Base-by-base conservation (phyloP, 2,329 filamentous ascomycete species). In the Periconia digitata region DNA sequence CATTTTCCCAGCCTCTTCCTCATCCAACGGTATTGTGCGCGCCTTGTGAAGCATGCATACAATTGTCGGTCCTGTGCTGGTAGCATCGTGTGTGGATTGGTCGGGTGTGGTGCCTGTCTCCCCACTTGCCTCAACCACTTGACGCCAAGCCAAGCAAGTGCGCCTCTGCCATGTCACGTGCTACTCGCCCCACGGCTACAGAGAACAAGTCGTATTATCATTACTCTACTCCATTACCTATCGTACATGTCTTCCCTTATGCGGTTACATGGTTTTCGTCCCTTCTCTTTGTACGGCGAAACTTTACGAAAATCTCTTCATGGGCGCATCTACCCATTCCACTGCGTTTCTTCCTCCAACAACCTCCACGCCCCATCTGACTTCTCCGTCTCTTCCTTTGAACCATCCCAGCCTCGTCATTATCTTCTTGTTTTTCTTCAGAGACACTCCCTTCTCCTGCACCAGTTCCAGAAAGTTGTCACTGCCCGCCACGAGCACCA, bases 281-380 rank as follows among this genome's bases (percentile, higher is more conserved):
- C 13, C 13, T 10, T 32, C n/a, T 32, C 24, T 12, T 12, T 27
- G 6, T 27, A 6, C 24, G 24, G 7, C 7, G 24, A 15, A 4
- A 4, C 27, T 4, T 32, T 15, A 32, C n/a, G 27, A 4, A 15
- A 32, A 32, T 10, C 27, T 10, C n/a, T 32, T 32, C 27, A 32
- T 32, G 2, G 54, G 54, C 6, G 27, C 27, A 27, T 55, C 48
- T 2, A 61, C 56, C 52, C 56, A 62, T 10, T 54, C 35, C 8
- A 56, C 54, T 8, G 56, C 41, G 23, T 56, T 46, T 3, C 44
- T 41, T 7, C 55, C 53, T 13, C 59, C 57, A 32, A 63, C 56
- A 17, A 64, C 52, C 37, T 65, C 58, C 22, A 65, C 37, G 12
- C 59, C 59, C 58, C 59, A 62, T 43, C 56, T 47, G 8, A 55